phyloP scores from a whole-genome alignment of 495 filamentous ascomycete species.

The Hyaloscypha finlandica region DNA sequence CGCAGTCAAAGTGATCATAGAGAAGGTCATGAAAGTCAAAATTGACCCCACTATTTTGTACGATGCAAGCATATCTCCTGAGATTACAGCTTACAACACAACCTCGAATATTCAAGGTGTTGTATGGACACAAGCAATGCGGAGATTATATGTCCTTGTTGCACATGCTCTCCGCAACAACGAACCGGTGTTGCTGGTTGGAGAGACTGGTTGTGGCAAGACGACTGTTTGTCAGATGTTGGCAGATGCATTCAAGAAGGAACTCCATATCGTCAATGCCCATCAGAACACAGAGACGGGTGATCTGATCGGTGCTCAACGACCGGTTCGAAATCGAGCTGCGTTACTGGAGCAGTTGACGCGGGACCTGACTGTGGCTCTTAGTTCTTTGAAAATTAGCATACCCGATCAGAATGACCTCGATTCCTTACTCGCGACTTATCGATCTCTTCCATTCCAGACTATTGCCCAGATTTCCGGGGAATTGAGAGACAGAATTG shows the following conservation, averaged over 20 bases:
- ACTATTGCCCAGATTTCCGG: slow-evolving; percentile 43
- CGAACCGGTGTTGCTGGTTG: slow-evolving; percentile 91
- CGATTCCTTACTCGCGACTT: slow-evolving; percentile 23
- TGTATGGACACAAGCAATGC: slow-evolving; percentile 95
- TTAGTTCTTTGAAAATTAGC: slow-evolving; percentile 37
- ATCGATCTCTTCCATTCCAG: slow-evolving; percentile 14
- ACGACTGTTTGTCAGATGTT: slow-evolving; percentile 94
- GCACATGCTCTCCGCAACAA: slow-evolving; percentile 83
- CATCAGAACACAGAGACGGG: slow-evolving; percentile 97
- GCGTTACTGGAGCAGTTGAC: slow-evolving; percentile 65
- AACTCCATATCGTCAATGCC: slow-evolving; percentile 88
- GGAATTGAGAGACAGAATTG: slow-evolving; percentile 56
- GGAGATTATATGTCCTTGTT: slow-evolving; percentile 82
- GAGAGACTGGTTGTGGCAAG: slow-evolving; percentile 97
- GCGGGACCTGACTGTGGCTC: slow-evolving; percentile 57
- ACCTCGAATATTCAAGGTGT: slow-evolving; percentile 57
- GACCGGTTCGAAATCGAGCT: slow-evolving; percentile 83
- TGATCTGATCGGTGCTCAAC: slow-evolving; percentile 93
- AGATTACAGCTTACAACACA: slow-evolving; percentile 54
- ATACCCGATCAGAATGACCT: slow-evolving; percentile 41
- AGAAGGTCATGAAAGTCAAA: slow-evolving; percentile 85
- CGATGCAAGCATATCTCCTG: slow-evolving; percentile 50
- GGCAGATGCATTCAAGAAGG: slow-evolving; percentile 71
- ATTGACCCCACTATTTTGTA: slow-evolving; percentile 78
- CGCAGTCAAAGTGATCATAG: slow-evolving; percentile 84